phyloP scores from a whole-genome alignment of 2,329 filamentous ascomycete genomes.

The Stagonosporopsis tanaceti region DNA sequence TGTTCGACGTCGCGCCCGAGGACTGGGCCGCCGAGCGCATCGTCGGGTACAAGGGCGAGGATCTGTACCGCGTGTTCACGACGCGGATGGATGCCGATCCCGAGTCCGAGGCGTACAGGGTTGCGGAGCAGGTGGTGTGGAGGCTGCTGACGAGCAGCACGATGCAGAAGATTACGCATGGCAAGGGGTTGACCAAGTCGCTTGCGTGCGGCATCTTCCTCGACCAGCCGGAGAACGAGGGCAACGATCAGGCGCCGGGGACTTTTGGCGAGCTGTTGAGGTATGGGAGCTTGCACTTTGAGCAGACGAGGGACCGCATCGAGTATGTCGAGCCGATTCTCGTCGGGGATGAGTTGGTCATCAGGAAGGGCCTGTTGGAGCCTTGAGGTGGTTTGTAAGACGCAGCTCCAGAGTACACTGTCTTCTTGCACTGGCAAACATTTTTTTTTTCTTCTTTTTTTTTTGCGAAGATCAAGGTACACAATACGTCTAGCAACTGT shows the following conservation, averaged over 20 bases:
- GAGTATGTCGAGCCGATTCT: slow-evolving; percentile 29
- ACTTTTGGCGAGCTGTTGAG: slow-evolving; percentile 50
- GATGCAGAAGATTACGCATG: slow-evolving; percentile 51
- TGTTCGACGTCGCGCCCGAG: no score
- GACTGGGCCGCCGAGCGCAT: no score
- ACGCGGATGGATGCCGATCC: neutral
- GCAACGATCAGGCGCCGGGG: slow-evolving; percentile 40
- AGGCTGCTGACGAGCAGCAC: slow-evolving; percentile 41
- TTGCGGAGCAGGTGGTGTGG: slow-evolving; percentile 40
- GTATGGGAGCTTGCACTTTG: slow-evolving; percentile 47
- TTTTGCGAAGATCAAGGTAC: no score
- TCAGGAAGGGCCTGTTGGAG: slow-evolving; percentile 27
- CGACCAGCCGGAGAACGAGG: slow-evolving; percentile 44
- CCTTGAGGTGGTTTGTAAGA: neutral
- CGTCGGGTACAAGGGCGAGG: no score
- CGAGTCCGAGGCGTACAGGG: slow-evolving; percentile 33
- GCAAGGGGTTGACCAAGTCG: slow-evolving; percentile 30
- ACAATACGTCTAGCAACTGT: no score
- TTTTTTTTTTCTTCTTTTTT: no score
- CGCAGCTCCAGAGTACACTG: no score
- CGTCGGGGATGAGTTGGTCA: slow-evolving; percentile 19
- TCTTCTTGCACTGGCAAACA: neutral
- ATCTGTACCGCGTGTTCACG: no score
- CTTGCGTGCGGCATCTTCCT: slow-evolving; percentile 39
- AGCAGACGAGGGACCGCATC: slow-evolving; percentile 45